Evolutionary conservation across 202 grass and related monocot genomes (phyloP).

Genomic region (Thinopyrum obtusiflorum): DNA sequence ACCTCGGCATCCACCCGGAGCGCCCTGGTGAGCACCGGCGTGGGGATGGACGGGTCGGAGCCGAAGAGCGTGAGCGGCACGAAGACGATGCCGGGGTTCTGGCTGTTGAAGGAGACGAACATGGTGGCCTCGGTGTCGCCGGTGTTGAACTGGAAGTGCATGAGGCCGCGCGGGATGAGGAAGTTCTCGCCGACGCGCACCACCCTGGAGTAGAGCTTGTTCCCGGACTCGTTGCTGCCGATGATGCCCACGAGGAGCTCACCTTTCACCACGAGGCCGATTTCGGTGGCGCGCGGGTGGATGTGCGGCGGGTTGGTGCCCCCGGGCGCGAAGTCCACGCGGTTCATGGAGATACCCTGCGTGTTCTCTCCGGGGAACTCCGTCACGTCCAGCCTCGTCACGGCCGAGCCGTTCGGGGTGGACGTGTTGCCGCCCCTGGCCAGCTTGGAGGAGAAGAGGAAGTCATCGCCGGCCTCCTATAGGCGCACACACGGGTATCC

Average conservation of each 20-base stretch:
- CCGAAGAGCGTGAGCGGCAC: slow-evolving; percentile 46
- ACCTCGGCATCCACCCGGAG: slow-evolving; percentile 45
- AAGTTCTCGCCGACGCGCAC: slow-evolving; percentile 50
- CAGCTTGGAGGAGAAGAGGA: slow-evolving; percentile 44
- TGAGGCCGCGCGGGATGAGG: slow-evolving; percentile 52
- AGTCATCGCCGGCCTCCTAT: slow-evolving; percentile 10
- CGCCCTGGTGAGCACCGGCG: slow-evolving; percentile 51
- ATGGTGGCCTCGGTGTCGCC: slow-evolving; percentile 34
- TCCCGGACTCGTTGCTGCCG: slow-evolving; percentile 34
- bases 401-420: slow-evolving; percentile 55
- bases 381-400: slow-evolving; percentile 40
- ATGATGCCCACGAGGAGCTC: slow-evolving; percentile 58
- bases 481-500: slow-evolving; percentile 40
- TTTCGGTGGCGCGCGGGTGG: slow-evolving; percentile 61
- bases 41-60: slow-evolving; percentile 52
- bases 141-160: slow-evolving; percentile 75
- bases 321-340: slow-evolving; percentile 56
- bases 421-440: slow-evolving; percentile 15
- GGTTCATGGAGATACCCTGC: slow-evolving; percentile 71
- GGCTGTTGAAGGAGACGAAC: slow-evolving; percentile 64
- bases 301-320: slow-evolving; percentile 68
- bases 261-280: slow-evolving; percentile 38
- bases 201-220: slow-evolving; percentile 48
- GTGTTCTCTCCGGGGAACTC: slow-evolving; percentile 64
- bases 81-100: slow-evolving; percentile 49